A percentile compares a stretch with the other conserved stretches of the same genome.
phyloP scores from a whole-genome alignment of 139 green algal species.

The Tetraselmis striata region DNA sequence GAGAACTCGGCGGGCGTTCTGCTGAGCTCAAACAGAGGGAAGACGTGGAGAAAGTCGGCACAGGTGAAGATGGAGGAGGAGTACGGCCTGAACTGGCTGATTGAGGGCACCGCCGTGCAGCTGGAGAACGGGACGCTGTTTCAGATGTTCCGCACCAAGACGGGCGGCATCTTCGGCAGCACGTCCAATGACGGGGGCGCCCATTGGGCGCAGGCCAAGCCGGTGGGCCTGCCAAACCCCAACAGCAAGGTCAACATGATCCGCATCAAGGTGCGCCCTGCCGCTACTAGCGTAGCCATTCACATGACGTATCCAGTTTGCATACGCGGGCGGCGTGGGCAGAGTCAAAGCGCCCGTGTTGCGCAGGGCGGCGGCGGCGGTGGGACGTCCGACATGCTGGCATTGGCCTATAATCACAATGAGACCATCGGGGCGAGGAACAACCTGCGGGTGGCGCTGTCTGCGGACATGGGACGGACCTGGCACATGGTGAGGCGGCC shows the following conservation, averaged over 20 bases:
- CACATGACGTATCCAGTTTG: too few species aligned
- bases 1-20: neutral
- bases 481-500: neutral
- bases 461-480: neutral
- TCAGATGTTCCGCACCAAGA: neutral
- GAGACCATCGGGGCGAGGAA: neutral
- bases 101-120: neutral
- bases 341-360: too few species aligned
- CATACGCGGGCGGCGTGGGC: too few species aligned
- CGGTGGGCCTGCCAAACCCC: neutral
- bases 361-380: too few species aligned
- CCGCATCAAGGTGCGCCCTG: neutral
- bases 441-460: conserved; percentile 1
- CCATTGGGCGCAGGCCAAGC: neutral
- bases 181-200: neutral
- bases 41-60: neutral
- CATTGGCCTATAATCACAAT: neutral
- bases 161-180: neutral
- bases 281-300: neutral
- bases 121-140: neutral
- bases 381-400: neutral
- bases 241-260: conserved; percentile 6
- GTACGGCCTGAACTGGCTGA: neutral
- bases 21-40: neutral
- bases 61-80: neutral